phyloP scores from a whole-genome alignment of 495 filamentous ascomycete species.

The Cladorrhinum samala region DNA sequence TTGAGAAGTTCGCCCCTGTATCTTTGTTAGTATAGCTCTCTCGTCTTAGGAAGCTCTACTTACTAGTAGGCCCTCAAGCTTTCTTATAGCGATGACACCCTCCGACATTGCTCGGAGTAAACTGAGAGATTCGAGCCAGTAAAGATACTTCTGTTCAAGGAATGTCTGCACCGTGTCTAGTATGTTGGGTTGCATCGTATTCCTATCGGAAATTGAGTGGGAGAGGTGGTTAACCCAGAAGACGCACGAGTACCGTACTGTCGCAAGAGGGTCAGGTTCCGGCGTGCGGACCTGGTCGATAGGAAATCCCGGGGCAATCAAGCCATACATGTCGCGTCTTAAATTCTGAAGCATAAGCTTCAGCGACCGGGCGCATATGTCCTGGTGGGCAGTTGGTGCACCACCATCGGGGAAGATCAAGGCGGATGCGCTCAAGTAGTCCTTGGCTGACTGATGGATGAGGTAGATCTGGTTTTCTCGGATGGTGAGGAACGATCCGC shows the following conservation, averaged over 20 bases:
- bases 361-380: conserved; percentile 26
- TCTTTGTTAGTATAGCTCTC: conserved; percentile 1
- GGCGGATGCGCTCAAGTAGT: conserved; percentile 22
- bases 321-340: conserved; percentile 16
- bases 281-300: conserved; percentile 14
- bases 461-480: conserved; percentile 26
- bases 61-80: conserved; percentile 19
- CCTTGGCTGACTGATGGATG: conserved; percentile 38
- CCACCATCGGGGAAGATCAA: neutral
- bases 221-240: conserved; percentile 35
- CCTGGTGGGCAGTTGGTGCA: neutral
- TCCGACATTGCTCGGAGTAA: conserved; percentile 25
- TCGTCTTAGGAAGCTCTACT: neutral
- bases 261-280: conserved; percentile 27
- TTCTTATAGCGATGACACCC: conserved; percentile 17
- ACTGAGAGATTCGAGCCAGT: conserved; percentile 23
- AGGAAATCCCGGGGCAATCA: conserved; percentile 7
- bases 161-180: conserved; percentile 5
- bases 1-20: conserved; percentile 2
- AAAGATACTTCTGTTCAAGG: conserved; percentile 18
- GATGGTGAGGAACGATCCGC: conserved; percentile 28
- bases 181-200: neutral
- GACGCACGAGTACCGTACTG: conserved; percentile 31
- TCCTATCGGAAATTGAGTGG: conserved; percentile 10
- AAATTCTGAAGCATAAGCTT: conserved; percentile 16